Evolutionary conservation across 805 yeast genomes (phyloP).

Genomic region (Kockiozyma suomiensis): DNA sequence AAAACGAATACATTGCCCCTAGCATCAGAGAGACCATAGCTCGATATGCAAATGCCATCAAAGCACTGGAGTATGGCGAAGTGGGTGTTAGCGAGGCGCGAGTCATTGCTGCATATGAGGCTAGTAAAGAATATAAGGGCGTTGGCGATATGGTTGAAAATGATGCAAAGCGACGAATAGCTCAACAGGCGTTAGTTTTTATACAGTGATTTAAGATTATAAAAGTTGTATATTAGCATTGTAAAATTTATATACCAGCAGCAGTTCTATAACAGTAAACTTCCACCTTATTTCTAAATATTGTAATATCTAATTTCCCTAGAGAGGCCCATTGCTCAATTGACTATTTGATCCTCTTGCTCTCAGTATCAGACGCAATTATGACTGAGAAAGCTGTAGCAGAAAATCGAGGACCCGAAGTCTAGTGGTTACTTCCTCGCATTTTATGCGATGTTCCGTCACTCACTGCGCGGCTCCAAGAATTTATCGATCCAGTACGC

Average conservation of each 20-base stretch:
- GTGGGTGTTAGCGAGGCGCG: conserved; percentile 85
- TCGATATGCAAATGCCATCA: conserved; percentile 80
- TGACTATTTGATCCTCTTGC: no score
- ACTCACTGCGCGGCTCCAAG: not conserved
- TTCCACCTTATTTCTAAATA: no score
- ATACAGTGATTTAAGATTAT: not conserved
- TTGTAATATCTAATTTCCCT: no score
- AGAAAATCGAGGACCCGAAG: conserved; percentile 5
- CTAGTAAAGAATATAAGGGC: conserved; percentile 73
- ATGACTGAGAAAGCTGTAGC: no score
- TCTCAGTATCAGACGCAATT: no score
- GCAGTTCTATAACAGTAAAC: not conserved
- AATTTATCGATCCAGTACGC: not conserved
- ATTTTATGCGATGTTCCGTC: not conserved
- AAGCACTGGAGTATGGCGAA: conserved; percentile 79
- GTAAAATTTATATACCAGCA: not conserved
- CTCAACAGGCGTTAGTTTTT: conserved; percentile 11
- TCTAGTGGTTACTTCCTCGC: not conserved
- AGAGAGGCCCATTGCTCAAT: no score
- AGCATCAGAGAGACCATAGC: conserved; percentile 72
- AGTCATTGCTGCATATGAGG: conserved; percentile 80
- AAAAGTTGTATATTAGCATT: not conserved
- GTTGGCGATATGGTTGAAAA: conserved; percentile 73
- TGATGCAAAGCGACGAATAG: conserved; percentile 55
- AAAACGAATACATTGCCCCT: conserved; percentile 61